Conservation (phyloP, 768 basidiomycete species). For the Astraeus odoratus region DNA sequence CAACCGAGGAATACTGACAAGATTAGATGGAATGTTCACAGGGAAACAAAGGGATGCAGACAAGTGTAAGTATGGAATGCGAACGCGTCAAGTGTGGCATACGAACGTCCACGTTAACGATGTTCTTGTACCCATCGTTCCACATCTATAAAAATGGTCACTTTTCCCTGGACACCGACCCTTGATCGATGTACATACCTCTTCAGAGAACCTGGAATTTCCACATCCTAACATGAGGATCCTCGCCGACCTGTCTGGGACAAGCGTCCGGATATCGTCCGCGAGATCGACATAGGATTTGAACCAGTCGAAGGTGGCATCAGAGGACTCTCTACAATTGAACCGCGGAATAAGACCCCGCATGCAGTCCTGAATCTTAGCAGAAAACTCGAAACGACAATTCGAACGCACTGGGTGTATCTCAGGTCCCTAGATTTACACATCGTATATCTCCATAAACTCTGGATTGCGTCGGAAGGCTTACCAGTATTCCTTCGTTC, state of each 20-base stretch:
- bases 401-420: slow-evolving; percentile 50
- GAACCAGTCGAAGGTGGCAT: slow-evolving; percentile 80
- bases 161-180: neutral
- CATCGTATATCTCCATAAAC: neutral
- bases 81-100: slow-evolving; percentile 11
- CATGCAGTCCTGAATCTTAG: neutral
- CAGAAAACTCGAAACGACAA: neutral
- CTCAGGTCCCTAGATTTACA: slow-evolving; percentile 50
- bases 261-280: slow-evolving; percentile 47
- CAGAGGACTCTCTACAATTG: slow-evolving; percentile 45
- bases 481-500: slow-evolving; percentile 64
- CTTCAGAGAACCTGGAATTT: slow-evolving; percentile 74
- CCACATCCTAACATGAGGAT: slow-evolving; percentile 84
- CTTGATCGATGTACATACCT: slow-evolving; percentile 35
- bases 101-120: slow-evolving; percentile 69
- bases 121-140: slow-evolving; percentile 76
- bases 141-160: slow-evolving; percentile 56
- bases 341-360: slow-evolving; percentile 3
- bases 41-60: neutral
- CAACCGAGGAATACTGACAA: slow-evolving; percentile 61
- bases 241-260: slow-evolving; percentile 52
- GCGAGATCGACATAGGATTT: slow-evolving; percentile 74
- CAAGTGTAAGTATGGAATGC: neutral
- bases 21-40: neutral
- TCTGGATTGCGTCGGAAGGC: slow-evolving; percentile 8